These are phyloP conservation scores for Casuarina glauca DNA, from an alignment of 306 rosid genomes.

Conservation along the genomic window DNA sequence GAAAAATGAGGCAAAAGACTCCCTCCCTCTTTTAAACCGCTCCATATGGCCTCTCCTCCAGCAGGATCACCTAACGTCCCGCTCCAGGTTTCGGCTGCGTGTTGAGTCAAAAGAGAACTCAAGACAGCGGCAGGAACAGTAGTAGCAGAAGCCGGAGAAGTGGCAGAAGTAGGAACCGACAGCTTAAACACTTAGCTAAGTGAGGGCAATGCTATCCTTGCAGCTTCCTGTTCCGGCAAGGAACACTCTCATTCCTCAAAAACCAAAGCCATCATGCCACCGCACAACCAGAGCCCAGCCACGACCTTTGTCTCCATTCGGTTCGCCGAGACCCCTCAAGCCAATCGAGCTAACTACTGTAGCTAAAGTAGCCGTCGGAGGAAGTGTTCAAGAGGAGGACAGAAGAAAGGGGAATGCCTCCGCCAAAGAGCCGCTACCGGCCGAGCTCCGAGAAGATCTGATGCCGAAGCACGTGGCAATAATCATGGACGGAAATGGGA, in stretches of 20 bases:
- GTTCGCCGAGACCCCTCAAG: background rate
- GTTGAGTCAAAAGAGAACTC: background rate
- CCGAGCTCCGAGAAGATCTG: conserved; percentile 46
- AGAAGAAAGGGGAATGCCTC: background rate
- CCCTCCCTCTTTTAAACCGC: too few species aligned
- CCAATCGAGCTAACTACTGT: conserved; percentile 4
- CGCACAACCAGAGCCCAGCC: conserved; percentile 7
- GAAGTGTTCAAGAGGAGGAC: conserved; percentile 10
- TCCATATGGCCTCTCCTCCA: too few species aligned
- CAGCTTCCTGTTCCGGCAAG: conserved; percentile 34
- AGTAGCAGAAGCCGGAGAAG: background rate
- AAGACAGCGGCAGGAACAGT: background rate
- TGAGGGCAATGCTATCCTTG: conserved; percentile 37
- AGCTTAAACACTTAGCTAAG: background rate
- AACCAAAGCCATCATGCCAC: background rate
- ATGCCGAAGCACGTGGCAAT: conserved; percentile 90
- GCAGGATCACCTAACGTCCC: too few species aligned
- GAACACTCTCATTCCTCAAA: conserved; percentile 17
- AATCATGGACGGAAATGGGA: conserved; percentile 75
- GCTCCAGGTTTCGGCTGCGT: background rate
- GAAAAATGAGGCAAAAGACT: too few species aligned
- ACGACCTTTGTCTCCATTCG: conserved; percentile 10
- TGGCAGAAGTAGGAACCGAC: background rate
- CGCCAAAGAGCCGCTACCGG: conserved; percentile 37
- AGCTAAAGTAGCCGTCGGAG: conserved; percentile 11